A percentile compares a stretch with the other conserved stretches of the same genome.
Evolutionary conservation across 1,284 basidiomycete species (phyloP).

Genomic region (Veloboletus limbatus): DNA sequence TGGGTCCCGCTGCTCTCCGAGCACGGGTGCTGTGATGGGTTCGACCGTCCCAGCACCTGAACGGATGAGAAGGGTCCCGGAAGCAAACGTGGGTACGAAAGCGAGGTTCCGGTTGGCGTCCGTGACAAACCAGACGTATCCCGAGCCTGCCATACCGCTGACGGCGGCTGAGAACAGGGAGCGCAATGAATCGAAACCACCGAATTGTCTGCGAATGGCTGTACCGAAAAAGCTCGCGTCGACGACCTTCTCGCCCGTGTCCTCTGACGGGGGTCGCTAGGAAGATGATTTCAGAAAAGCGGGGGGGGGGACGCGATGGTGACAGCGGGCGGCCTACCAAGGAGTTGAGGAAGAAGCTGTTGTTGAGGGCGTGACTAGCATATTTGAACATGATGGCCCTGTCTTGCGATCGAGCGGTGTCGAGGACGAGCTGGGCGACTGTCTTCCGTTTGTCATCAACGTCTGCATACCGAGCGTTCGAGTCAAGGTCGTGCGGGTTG

Average conservation of each 20-base stretch:
- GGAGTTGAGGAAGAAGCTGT: slow-evolving; percentile 88
- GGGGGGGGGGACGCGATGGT: background rate
- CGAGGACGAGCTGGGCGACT: slow-evolving; percentile 76
- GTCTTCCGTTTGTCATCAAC: slow-evolving; percentile 57
- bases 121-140: slow-evolving; percentile 86
- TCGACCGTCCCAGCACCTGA: slow-evolving; percentile 41
- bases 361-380: slow-evolving; percentile 91
- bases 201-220: slow-evolving; percentile 54
- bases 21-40: slow-evolving; percentile 34
- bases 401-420: slow-evolving; percentile 60
- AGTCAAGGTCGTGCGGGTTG: slow-evolving; percentile 6
- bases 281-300: background rate
- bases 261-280: slow-evolving; percentile 51
- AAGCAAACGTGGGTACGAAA: slow-evolving; percentile 82
- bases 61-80: slow-evolving; percentile 85
- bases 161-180: slow-evolving; percentile 76
- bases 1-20: slow-evolving; percentile 20
- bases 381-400: slow-evolving; percentile 85
- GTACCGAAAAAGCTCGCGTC: slow-evolving; percentile 35
- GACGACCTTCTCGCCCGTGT: slow-evolving; percentile 46
- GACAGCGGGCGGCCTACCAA: slow-evolving; percentile 56
- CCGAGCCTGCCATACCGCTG: slow-evolving; percentile 76
- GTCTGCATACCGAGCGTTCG: slow-evolving; percentile 36
- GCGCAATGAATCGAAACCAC: slow-evolving; percentile 69
- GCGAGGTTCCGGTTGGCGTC: slow-evolving; percentile 66